Base-by-base conservation (phyloP, 257 asterid genomes). In the Solanum clarkiae region DNA sequence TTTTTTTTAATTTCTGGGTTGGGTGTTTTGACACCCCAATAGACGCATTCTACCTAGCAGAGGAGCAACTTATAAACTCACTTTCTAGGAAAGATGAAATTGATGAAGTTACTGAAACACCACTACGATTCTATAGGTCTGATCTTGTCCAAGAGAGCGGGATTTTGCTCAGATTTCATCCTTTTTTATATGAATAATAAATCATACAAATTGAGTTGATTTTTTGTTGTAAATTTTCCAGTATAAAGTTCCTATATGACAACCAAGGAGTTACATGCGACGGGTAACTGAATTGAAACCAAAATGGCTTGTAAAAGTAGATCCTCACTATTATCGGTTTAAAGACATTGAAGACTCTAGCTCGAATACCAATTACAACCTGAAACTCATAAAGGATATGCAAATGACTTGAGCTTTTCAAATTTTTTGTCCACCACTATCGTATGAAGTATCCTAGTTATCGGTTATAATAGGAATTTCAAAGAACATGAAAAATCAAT, bases 91-190 rank as follows among this genome's bases (percentile, higher is more conserved):
- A 91, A 89, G 95, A 97, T 89, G 98, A 93, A 82, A 94, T 97
- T 68, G 96, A 97, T 85, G 92, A 92, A 82, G 92, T 92, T 80
- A 97, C 95, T 0, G 99, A 97, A 86, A 94, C 89, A 79, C 91
- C 94, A 18, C 95, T 97, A 72, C 85, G 98, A 90, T 92, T 97
- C 72, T 97, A 95, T 75, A 98, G 99, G 44, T 95, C 98, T 87
- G 98, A 97, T 88, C 97, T 95, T 84, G 91, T 97, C 42, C 99
- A 97, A 91, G 98, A 95, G 90, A 87, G 99, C 53, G 98, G 98
- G 62, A 96, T 95, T 86, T 88, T 97, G 88, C 98, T 97, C 62
- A 92, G 89, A 89, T 51, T 97, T 98, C 95, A 94, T 95, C 98
- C 97, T 93, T 49, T 26, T 56, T 15, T 62, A 59, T 16, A 29